phyloP scores from a whole-genome alignment of 257 asterid genomes.

The Jaltomata sinuosa region DNA sequence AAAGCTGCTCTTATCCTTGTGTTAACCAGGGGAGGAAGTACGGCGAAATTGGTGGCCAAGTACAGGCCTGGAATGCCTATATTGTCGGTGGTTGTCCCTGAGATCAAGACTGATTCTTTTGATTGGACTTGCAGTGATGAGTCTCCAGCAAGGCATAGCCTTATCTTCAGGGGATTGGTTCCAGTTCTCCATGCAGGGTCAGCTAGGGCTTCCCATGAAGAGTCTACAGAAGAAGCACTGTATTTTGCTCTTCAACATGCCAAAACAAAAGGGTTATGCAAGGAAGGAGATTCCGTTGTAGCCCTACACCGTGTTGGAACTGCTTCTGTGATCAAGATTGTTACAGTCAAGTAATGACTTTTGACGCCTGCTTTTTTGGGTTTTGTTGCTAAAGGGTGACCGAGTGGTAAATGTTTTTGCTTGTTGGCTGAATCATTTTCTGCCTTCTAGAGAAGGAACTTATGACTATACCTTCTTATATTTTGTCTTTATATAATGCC shows the following conservation, averaged over 20 bases:
- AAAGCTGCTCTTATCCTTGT: slow-evolving; percentile 64
- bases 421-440: neutral
- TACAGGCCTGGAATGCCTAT: slow-evolving; percentile 85
- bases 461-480: neutral
- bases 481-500: slow-evolving; percentile 7
- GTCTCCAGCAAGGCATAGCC: slow-evolving; percentile 81
- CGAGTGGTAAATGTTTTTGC: slow-evolving; percentile 11
- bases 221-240: slow-evolving; percentile 80
- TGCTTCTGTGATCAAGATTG: slow-evolving; percentile 82
- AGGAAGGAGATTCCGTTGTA: slow-evolving; percentile 66
- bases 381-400: neutral
- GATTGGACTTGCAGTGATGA: slow-evolving; percentile 88
- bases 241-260: slow-evolving; percentile 79
- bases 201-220: slow-evolving; percentile 77
- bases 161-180: slow-evolving; percentile 68
- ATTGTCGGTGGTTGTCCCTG: slow-evolving; percentile 75
- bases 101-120: slow-evolving; percentile 66
- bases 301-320: slow-evolving; percentile 84
- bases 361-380: neutral
- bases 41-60: slow-evolving; percentile 79
- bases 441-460: slow-evolving; percentile 3
- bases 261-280: slow-evolving; percentile 62
- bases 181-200: slow-evolving; percentile 80
- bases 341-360: slow-evolving; percentile 50
- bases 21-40: slow-evolving; percentile 75